phyloP scores from a whole-genome alignment of 1,139 yeast genomes.

The Hansenula lynferdii region DNA sequence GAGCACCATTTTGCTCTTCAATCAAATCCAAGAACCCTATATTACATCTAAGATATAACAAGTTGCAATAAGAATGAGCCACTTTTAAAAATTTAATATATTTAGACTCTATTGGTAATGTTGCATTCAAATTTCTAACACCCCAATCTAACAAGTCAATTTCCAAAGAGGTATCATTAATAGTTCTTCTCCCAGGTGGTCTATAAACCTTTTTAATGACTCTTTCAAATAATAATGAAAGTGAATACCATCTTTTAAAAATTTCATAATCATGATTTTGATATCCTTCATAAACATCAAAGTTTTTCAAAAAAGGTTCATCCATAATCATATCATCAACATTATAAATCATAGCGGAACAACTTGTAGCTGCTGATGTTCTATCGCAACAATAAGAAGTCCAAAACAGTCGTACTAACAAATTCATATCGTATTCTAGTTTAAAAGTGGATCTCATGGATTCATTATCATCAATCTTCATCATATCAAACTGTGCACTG shows the following conservation, averaged over 20 bases:
- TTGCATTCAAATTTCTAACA: background rate
- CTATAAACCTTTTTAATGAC: slow-evolving; percentile 6
- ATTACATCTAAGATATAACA: slow-evolving; percentile 8
- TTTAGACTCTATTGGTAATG: slow-evolving; percentile 1
- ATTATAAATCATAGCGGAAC: slow-evolving; percentile 9
- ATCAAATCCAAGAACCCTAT: slow-evolving; percentile 9
- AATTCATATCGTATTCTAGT: slow-evolving; percentile 4
- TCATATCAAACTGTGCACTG: slow-evolving; percentile 2
- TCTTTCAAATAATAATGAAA: slow-evolving; percentile 6
- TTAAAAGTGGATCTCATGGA: slow-evolving; percentile 1
- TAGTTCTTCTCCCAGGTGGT: slow-evolving; percentile 9
- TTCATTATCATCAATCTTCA: background rate
- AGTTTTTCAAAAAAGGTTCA: slow-evolving; percentile 5
- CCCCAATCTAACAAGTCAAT: slow-evolving; percentile 7
- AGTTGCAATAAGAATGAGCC: slow-evolving; percentile 4
- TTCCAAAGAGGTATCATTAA: slow-evolving; percentile 6
- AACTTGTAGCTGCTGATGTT: slow-evolving; percentile 7
- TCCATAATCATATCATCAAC: slow-evolving; percentile 6
- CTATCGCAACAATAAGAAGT: slow-evolving; percentile 10
- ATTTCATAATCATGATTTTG: slow-evolving; percentile 3
- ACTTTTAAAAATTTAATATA: slow-evolving; percentile 2
- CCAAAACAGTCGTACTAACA: slow-evolving; percentile 8
- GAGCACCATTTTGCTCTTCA: slow-evolving; percentile 1
- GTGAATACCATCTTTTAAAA: slow-evolving; percentile 6
- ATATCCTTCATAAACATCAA: slow-evolving; percentile 1